Conservation (phyloP, 2,329 filamentous ascomycete genomes). For the Hymenoscyphus occultus region DNA sequence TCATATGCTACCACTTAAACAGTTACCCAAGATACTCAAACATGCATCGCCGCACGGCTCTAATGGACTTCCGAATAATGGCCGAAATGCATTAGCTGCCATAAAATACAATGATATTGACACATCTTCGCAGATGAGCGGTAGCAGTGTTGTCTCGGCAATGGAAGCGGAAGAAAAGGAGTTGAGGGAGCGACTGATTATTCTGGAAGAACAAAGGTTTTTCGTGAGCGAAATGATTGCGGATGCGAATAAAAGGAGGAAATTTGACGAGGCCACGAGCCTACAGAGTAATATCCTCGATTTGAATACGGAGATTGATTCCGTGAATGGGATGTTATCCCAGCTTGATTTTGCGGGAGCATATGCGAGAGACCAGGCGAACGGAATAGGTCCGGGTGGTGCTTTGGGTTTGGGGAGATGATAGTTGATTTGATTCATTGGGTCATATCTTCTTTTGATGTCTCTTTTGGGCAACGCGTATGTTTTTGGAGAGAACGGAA, state of each 20-base stretch:
- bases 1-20: slow-evolving; percentile 71
- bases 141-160: slow-evolving; percentile 57
- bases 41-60: slow-evolving; percentile 55
- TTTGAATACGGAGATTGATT: slow-evolving; percentile 62
- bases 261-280: slow-evolving; percentile 67
- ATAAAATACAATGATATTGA: slow-evolving; percentile 57
- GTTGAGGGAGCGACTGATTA: slow-evolving; percentile 63
- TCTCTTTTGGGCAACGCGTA: not conserved
- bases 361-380: slow-evolving; percentile 28
- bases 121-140: slow-evolving; percentile 49
- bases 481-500: slow-evolving; percentile 1
- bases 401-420: slow-evolving; percentile 11
- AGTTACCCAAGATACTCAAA: slow-evolving; percentile 56
- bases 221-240: slow-evolving; percentile 69
- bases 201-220: slow-evolving; percentile 71
- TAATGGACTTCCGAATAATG: slow-evolving; percentile 33
- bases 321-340: slow-evolving; percentile 54
- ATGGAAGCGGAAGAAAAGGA: slow-evolving; percentile 68
- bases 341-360: slow-evolving; percentile 47
- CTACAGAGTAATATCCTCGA: slow-evolving; percentile 64
- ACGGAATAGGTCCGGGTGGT: slow-evolving; percentile 9
- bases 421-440: not conserved
- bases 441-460: not conserved
- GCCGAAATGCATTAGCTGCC: slow-evolving; percentile 47
- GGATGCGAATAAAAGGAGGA: slow-evolving; percentile 62